A percentile compares a stretch with the other conserved stretches of the same genome.
phyloP scores from a whole-genome alignment of 208 protist genomes.

The Crithidia acanthocephali region DNA sequence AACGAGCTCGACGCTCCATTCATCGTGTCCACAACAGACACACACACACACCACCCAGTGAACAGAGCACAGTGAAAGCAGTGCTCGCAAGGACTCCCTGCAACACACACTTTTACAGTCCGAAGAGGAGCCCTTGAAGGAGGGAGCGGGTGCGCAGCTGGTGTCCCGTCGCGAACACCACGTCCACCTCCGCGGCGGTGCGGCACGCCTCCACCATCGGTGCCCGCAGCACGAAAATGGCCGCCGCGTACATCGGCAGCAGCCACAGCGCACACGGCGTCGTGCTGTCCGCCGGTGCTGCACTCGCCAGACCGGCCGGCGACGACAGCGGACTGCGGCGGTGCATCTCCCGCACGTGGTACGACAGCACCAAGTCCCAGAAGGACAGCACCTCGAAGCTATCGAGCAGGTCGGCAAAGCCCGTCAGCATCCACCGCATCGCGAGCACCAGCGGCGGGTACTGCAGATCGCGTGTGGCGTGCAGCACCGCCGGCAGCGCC shows the following conservation, averaged over 20 bases:
- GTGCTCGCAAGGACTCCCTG: neutral
- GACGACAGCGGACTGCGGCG: slow-evolving; percentile 47
- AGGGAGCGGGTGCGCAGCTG: slow-evolving; percentile 63
- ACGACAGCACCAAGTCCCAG: slow-evolving; percentile 85
- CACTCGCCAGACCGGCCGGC: slow-evolving; percentile 34
- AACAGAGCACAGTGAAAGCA: neutral
- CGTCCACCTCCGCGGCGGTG: slow-evolving; percentile 56
- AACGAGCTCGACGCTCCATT: no score
- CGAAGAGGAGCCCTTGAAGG: slow-evolving; percentile 77
- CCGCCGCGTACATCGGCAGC: slow-evolving; percentile 76
- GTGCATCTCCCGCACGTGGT: slow-evolving; percentile 75
- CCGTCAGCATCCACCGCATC: slow-evolving; percentile 84
- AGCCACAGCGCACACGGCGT: slow-evolving; percentile 79
- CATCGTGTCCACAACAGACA: no score
- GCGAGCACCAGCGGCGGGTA: slow-evolving; percentile 69
- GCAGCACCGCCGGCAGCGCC: slow-evolving; percentile 67
- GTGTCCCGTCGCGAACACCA: slow-evolving; percentile 65
- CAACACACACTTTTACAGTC: neutral
- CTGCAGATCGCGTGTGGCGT: slow-evolving; percentile 63
- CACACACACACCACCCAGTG: no score
- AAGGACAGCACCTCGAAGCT: slow-evolving; percentile 74
- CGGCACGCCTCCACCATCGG: slow-evolving; percentile 70
- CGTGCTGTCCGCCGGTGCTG: slow-evolving; percentile 12
- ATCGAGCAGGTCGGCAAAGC: slow-evolving; percentile 79
- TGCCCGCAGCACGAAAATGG: slow-evolving; percentile 80